phyloP scores from a whole-genome alignment of 208 protist species.

The Crithidia bombi region DNA sequence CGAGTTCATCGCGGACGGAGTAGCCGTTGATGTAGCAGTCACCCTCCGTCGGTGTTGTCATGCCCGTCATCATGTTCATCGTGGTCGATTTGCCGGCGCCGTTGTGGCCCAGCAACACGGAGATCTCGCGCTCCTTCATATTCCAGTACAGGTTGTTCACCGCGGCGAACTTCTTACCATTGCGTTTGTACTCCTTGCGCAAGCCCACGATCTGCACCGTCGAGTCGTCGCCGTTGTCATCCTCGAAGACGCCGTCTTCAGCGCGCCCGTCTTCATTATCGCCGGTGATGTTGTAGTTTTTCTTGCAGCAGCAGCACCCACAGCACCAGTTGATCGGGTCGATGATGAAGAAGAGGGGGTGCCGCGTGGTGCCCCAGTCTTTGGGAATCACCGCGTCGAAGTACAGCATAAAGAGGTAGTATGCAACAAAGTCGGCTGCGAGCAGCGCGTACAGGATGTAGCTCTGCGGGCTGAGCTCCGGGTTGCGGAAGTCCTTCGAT shows the following conservation, averaged over 20 bases:
- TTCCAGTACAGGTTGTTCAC: constrained; percentile 78
- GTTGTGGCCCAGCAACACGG: constrained; percentile 77
- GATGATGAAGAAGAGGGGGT: constrained; percentile 74
- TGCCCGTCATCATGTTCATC: constrained; percentile 89
- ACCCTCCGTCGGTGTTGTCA: constrained; percentile 59
- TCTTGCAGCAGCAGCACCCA: constrained; percentile 22
- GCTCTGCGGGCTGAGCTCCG: constrained; percentile 27
- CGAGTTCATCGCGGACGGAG: constrained; percentile 58
- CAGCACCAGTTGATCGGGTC: constrained; percentile 37
- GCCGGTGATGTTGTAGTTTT: constrained; percentile 12
- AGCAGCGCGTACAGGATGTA: constrained; percentile 34
- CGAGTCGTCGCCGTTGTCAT: constrained; percentile 9
- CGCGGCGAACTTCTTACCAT: constrained; percentile 62
- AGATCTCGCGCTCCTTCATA: constrained; percentile 54
- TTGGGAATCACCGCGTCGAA: constrained; percentile 73
- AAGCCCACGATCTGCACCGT: constrained; percentile 39
- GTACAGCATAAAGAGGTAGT: constrained; percentile 73
- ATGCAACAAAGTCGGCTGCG: constrained; percentile 53
- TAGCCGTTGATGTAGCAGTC: constrained; percentile 72
- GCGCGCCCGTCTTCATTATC: constrained; percentile 39
- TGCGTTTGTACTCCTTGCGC: constrained; percentile 41
- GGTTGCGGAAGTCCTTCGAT: constrained; percentile 25
- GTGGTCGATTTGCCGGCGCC: constrained; percentile 84
- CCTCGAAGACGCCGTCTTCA: constrained; percentile 33
- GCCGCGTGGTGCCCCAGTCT: constrained; percentile 60